Evolutionary conservation across 1,284 basidiomycete genomes (phyloP), one percentile per base, ranked within the genome.

Genomic region (Abortiporus biennis): DNA sequence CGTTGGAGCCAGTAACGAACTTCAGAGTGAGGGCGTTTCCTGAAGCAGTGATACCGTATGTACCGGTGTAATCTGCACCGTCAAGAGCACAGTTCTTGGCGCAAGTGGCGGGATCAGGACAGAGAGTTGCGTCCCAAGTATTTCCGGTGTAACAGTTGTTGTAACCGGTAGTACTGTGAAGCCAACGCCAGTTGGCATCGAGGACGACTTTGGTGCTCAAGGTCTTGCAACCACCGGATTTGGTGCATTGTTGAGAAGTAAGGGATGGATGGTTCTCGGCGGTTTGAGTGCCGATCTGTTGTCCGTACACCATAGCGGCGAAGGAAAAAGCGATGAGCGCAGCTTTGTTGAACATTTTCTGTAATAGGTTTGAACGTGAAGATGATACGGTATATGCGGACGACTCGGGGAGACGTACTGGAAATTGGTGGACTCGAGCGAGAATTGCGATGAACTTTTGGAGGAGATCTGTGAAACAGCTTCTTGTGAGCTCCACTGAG

Each of bases 21-120:
- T 71, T 68, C 59, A 78, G 65, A 20, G 63, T 72, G 46, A 76
- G 64, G 4, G 71, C 58, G 54, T 69, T 65, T 47, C 71, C 72
- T 45, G 52, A 58, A 34, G 71, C 58, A 32, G 65, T 69, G 58
- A 76, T 64, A 47, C 64, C 66, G 49, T 66, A 66, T 37, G 57
- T 63, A 48, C 62, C 65, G 6, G 58, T 29, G 58, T 80, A 78
- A 58, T 76, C 71, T 16, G 75, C 76, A 47, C 77, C 76, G 46
- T 79, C 76, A 47, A 79, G 58, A 9, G 74, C 76, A 51, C 76
- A 79, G 62, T 74, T 72, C 44, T 47, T 2, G 3, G 64, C 63
- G 49, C 66, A 68, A 11, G 62, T 65, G 13, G 40, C 47, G 20
- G 49, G 51, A 49, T 63, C 59, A 22, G 63, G 60, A 54, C 66